A percentile compares a stretch with the other conserved stretches of the same genome.
Conservation (phyloP, 2,329 filamentous ascomycete species). For the Arachnomyces sp. region DNA sequence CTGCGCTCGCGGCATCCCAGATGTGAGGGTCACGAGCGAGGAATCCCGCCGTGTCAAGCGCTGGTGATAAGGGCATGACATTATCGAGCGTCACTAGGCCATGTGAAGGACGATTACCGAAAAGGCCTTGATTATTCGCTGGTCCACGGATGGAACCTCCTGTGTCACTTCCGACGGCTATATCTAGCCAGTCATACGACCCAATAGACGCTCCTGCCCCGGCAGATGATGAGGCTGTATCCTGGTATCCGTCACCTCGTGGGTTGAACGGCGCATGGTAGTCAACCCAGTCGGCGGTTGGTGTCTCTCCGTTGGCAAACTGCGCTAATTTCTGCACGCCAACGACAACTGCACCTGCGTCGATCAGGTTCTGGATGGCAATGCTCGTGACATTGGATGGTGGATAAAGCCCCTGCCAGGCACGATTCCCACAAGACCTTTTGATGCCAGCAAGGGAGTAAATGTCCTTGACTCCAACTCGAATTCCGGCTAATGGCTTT, state of each 20-base stretch:
- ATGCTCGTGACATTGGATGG: slow-evolving; percentile 40
- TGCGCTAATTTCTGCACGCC: slow-evolving; percentile 29
- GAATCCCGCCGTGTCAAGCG: no score
- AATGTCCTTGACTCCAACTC: slow-evolving; percentile 58
- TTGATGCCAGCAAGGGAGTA: slow-evolving; percentile 51
- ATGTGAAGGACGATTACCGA: slow-evolving; percentile 21
- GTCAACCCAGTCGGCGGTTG: slow-evolving; percentile 21
- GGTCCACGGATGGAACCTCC: slow-evolving; percentile 22
- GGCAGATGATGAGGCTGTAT: slow-evolving; percentile 15
- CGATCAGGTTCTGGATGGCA: slow-evolving; percentile 49
- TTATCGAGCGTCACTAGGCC: no score
- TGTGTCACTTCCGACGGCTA: slow-evolving; percentile 20
- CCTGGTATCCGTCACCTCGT: slow-evolving; percentile 29
- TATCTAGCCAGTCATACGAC: slow-evolving; percentile 29
- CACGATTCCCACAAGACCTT: slow-evolving; percentile 51
- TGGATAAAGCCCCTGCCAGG: slow-evolving; percentile 50
- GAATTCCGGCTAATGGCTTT: slow-evolving; percentile 54
- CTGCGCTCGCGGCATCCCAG: no score
- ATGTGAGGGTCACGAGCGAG: no score
- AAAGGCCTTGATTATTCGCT: slow-evolving; percentile 20
- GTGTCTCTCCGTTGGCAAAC: slow-evolving; percentile 26
- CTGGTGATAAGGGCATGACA: no score
- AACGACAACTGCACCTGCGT: slow-evolving; percentile 48
- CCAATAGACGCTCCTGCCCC: slow-evolving; percentile 19
- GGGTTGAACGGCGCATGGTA: slow-evolving; percentile 33